Conservation (phyloP, 257 asterid species). For the Gentiana macrophylla region DNA sequence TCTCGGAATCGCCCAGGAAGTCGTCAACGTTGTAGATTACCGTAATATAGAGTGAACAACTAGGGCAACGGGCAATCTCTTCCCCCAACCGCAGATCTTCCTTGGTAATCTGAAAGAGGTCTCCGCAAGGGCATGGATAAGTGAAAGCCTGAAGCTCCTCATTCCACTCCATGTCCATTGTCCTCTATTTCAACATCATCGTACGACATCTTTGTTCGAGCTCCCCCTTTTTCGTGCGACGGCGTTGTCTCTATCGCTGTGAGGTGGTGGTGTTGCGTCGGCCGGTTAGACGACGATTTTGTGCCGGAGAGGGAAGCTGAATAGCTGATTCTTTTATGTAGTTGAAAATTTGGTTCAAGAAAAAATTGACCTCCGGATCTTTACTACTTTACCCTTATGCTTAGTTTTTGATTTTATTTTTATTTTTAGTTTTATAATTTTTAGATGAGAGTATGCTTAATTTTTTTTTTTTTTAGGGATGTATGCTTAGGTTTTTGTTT, state of each 20-base stretch:
- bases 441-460: too few species aligned
- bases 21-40: constrained; percentile 78
- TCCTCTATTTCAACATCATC: constrained; percentile 97
- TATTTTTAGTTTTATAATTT: too few species aligned
- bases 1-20: constrained; percentile 32
- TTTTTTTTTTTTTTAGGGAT: too few species aligned
- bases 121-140: constrained; percentile 95
- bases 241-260: too few species aligned
- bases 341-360: constrained; percentile 19
- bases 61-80: constrained; percentile 90
- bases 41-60: constrained; percentile 85
- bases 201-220: constrained; percentile 59
- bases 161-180: constrained; percentile 99
- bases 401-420: too few species aligned
- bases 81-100: constrained; percentile 79
- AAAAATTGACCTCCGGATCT: not conserved
- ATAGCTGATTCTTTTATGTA: not conserved
- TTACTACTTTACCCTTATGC: too few species aligned
- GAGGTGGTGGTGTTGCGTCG: not conserved
- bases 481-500: too few species aligned
- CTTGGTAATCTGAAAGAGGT: constrained; percentile 75
- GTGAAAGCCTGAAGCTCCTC: constrained; percentile 66
- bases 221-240: not conserved
- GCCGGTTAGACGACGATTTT: too few species aligned
- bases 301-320: too few species aligned